phyloP scores from a whole-genome alignment of 257 asterid species.

The Solanum stenotomum region DNA sequence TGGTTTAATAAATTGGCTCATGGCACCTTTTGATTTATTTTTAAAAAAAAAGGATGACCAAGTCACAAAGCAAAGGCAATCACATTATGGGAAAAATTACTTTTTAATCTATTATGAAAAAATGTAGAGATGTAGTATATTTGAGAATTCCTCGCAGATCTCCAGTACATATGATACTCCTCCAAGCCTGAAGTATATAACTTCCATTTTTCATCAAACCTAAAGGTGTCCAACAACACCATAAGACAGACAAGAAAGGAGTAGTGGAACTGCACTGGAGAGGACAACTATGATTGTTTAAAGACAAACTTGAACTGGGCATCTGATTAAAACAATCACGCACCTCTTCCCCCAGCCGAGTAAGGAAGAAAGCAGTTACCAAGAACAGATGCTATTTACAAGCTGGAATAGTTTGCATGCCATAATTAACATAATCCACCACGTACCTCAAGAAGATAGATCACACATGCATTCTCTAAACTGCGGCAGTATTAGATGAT shows the following conservation, averaged over 20 bases:
- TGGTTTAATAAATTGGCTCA: neutral
- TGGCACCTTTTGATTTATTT: neutral
- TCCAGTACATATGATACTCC: neutral
- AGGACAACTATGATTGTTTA: neutral
- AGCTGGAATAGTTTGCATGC: neutral
- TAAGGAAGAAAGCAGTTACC: neutral
- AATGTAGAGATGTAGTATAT: neutral
- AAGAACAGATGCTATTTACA: neutral
- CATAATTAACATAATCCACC: neutral
- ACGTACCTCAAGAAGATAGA: constrained; percentile 1
- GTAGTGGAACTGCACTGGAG: neutral
- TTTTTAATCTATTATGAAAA: neutral
- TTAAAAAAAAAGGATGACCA: neutral
- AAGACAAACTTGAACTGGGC: neutral
- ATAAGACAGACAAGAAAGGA: neutral
- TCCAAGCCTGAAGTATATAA: neutral
- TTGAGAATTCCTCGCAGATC: neutral
- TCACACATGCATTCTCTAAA: constrained; percentile 17
- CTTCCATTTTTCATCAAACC: neutral
- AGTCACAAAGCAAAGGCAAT: neutral
- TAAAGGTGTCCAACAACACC: neutral
- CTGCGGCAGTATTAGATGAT: constrained; percentile 17
- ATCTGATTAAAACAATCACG: neutral
- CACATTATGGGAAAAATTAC: neutral
- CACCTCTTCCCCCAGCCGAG: neutral